A percentile compares a stretch with the other conserved stretches of the same genome.
These are phyloP conservation scores for Cladorrhinum samala DNA, from an alignment of 495 filamentous ascomycete genomes.

Conservation along the genomic window DNA sequence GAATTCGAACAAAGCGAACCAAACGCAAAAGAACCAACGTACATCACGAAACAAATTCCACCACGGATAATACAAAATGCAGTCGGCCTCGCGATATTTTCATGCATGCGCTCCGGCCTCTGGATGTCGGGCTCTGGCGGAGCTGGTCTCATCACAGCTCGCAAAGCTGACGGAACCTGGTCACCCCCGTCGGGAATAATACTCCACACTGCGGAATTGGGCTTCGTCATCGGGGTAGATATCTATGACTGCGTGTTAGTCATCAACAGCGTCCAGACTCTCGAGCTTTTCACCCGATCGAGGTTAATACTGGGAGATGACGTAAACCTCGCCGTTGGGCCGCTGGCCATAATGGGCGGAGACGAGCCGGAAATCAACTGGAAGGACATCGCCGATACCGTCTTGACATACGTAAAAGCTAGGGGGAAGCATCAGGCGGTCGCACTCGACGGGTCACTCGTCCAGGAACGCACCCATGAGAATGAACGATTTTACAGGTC, in stretches of 20 bases:
- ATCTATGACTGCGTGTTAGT: constrained; percentile 91
- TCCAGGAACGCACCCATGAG: constrained; percentile 81
- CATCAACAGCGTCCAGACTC: constrained; percentile 74
- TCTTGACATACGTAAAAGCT: constrained; percentile 86
- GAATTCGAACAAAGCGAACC: constrained; percentile 19
- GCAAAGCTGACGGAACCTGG: constrained; percentile 79
- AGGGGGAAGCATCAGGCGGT: constrained; percentile 78
- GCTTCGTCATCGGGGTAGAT: constrained; percentile 85
- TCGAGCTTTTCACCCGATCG: constrained; percentile 73
- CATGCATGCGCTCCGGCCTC: constrained; percentile 84
- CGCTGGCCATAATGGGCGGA: constrained; percentile 67
- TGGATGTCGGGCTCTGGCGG: constrained; percentile 87
- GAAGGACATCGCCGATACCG: constrained; percentile 52
- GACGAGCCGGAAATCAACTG: constrained; percentile 68
- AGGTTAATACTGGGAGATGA: constrained; percentile 74
- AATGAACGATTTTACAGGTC: constrained; percentile 82
- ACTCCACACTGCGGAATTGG: constrained; percentile 76
- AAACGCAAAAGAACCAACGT: constrained; percentile 27
- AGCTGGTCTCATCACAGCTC: constrained; percentile 73
- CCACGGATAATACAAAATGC: constrained; percentile 74
- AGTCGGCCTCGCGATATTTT: constrained; percentile 84
- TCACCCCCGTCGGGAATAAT: constrained; percentile 82
- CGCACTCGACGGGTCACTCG: constrained; percentile 74
- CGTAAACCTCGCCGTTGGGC: constrained; percentile 69
- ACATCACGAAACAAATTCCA: constrained; percentile 77